Conservation (phyloP, 306 rosid genomes). For the Vachellia collinsii region DNA sequence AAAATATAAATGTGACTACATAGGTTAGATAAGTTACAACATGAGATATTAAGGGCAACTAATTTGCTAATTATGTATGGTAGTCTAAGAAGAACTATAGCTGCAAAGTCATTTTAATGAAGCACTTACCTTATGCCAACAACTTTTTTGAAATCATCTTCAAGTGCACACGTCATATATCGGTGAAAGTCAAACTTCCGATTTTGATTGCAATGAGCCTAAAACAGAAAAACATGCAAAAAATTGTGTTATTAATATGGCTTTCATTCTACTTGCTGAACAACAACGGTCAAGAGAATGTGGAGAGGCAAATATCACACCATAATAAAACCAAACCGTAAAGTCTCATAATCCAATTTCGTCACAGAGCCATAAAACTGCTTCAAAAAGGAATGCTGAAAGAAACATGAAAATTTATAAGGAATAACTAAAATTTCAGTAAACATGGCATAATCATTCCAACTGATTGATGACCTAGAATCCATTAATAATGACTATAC, state of each 20-base stretch:
- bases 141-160: slow-evolving; percentile 86
- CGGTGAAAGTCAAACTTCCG: slow-evolving; percentile 85
- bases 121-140: slow-evolving; percentile 85
- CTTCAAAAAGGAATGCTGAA: slow-evolving; percentile 77
- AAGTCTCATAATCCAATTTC: slow-evolving; percentile 72
- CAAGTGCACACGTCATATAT: slow-evolving; percentile 93
- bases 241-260: background rate
- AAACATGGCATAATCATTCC: background rate
- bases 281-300: background rate
- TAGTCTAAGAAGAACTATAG: slow-evolving; percentile 19
- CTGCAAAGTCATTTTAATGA: slow-evolving; percentile 11
- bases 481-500: too few species aligned
- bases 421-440: slow-evolving; percentile 4
- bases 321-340: slow-evolving; percentile 83
- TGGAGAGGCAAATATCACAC: slow-evolving; percentile 47
- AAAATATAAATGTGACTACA: slow-evolving; percentile 41
- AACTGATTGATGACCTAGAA: too few species aligned
- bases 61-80: slow-evolving; percentile 1
- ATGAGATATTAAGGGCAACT: background rate
- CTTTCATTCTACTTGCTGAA: background rate
- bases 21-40: background rate
- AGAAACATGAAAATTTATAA: slow-evolving; percentile 35
- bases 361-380: slow-evolving; percentile 91
- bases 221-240: slow-evolving; percentile 28
- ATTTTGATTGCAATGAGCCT: slow-evolving; percentile 80